phyloP scores from a whole-genome alignment of 495 filamentous ascomycete species.

The Talaromyces trachyspermus region DNA sequence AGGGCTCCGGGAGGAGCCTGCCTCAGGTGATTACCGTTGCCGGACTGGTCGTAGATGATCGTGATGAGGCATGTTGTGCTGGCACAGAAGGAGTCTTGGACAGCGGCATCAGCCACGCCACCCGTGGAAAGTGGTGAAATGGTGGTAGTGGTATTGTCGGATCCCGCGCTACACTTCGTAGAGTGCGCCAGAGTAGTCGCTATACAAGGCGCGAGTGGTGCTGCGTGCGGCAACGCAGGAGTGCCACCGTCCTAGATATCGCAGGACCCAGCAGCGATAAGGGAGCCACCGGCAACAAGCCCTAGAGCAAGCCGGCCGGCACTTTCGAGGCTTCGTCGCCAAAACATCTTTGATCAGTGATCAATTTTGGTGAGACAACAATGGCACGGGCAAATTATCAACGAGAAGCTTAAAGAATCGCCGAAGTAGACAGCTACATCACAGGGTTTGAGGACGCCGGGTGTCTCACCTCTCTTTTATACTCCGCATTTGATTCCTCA shows the following conservation, averaged over 20 bases:
- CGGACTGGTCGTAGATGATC: conserved; percentile 55
- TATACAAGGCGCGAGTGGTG: conserved; percentile 53
- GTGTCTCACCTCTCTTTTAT: too few relatives aligned
- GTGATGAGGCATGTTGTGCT: conserved; percentile 51
- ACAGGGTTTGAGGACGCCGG: too few relatives aligned
- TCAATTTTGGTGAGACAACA: too few relatives aligned
- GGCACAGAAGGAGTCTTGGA: conserved; percentile 51
- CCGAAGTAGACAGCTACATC: too few relatives aligned
- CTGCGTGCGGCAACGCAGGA: conserved; percentile 53
- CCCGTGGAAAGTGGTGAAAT: conserved; percentile 44
- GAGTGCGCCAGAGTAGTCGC: conserved; percentile 39
- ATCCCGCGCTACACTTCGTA: conserved; percentile 49
- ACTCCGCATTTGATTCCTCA: too few relatives aligned
- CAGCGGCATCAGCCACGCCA: conserved; percentile 47
- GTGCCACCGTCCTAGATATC: conserved; percentile 45
- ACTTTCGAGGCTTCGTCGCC: too few relatives aligned
- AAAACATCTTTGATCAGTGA: too few relatives aligned
- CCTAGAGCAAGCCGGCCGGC: conserved; percentile 34
- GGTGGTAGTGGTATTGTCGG: conserved; percentile 37
- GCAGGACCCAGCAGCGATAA: conserved; percentile 45
- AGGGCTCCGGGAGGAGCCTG: conserved; percentile 48
- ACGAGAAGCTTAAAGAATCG: too few relatives aligned
- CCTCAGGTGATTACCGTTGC: conserved; percentile 48
- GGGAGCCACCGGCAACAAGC: conserved; percentile 29
- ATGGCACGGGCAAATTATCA: too few relatives aligned